phyloP scores from a whole-genome alignment of 129 eudicot species.

The Mikania micrantha region DNA sequence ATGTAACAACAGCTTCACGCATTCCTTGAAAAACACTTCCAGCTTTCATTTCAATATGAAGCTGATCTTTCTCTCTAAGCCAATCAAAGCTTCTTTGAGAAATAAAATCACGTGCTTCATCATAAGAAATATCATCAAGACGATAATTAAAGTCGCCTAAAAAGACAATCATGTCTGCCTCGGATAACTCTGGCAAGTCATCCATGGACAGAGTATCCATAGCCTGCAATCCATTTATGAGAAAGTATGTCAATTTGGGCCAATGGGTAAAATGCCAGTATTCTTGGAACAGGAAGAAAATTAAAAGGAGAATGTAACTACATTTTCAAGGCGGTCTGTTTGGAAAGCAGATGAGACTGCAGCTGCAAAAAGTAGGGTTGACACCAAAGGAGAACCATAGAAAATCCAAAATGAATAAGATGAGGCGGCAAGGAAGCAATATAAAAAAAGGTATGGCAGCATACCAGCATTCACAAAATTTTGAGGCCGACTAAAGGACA shows the following conservation, averaged over 20 bases:
- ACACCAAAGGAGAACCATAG: slow-evolving; percentile 45
- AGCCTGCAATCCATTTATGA: slow-evolving; percentile 37
- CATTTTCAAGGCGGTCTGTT: slow-evolving; percentile 56
- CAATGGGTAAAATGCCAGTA: background rate
- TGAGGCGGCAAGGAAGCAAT: slow-evolving; percentile 58
- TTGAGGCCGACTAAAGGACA: slow-evolving; percentile 68
- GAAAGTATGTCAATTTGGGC: background rate
- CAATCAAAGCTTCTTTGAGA: slow-evolving; percentile 96
- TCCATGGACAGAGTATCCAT: slow-evolving; percentile 38
- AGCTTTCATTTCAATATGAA: slow-evolving; percentile 82
- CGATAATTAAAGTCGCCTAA: slow-evolving; percentile 93
- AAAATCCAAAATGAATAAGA: slow-evolving; percentile 44
- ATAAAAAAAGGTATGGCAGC: slow-evolving; percentile 41
- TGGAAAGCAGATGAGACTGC: slow-evolving; percentile 68
- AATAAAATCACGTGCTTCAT: slow-evolving; percentile 93
- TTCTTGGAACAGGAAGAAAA: background rate
- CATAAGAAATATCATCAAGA: slow-evolving; percentile 86
- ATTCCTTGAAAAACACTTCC: slow-evolving; percentile 97
- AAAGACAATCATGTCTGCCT: slow-evolving; percentile 92
- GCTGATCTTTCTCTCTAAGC: slow-evolving; percentile 93
- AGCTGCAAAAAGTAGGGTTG: slow-evolving; percentile 60
- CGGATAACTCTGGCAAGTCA: slow-evolving; percentile 77
- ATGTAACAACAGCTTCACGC: slow-evolving; percentile 90
- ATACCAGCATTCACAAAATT: slow-evolving; percentile 65
- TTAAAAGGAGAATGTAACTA: slow-evolving; percentile 33